Conservation (phyloP, 2,329 filamentous ascomycete genomes). For the Diaporthe citrichinensis region DNA sequence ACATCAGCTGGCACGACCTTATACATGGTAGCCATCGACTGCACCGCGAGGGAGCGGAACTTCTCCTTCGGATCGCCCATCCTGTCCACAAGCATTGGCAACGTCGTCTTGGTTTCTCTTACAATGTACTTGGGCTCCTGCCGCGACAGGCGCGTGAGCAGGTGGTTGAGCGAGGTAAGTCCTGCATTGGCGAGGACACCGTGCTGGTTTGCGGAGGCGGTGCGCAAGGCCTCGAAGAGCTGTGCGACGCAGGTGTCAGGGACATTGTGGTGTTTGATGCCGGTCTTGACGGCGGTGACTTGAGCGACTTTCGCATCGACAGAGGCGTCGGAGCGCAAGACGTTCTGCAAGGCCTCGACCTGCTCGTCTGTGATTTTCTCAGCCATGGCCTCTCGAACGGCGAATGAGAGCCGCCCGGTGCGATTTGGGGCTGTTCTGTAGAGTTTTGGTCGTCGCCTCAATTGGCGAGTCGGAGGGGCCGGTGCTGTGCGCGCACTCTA, state of each 20-base stretch:
- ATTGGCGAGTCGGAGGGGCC: conserved; percentile 2
- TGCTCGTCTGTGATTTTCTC: conserved; percentile 72
- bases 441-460: not conserved
- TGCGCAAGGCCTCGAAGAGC: conserved; percentile 86
- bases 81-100: conserved; percentile 84
- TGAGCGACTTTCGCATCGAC: conserved; percentile 79
- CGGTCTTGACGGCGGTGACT: conserved; percentile 83
- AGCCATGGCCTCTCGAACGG: conserved; percentile 56
- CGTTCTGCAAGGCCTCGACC: conserved; percentile 66
- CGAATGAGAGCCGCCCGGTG: not conserved
- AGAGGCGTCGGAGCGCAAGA: conserved; percentile 73
- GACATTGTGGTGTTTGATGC: conserved; percentile 93
- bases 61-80: conserved; percentile 92
- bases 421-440: not conserved
- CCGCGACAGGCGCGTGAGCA: conserved; percentile 86
- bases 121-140: conserved; percentile 83
- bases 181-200: conserved; percentile 84
- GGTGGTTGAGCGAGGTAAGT: conserved; percentile 89
- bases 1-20: conserved; percentile 78
- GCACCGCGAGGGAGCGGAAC: conserved; percentile 79
- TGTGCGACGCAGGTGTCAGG: conserved; percentile 79
- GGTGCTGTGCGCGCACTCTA: conserved; percentile 15
- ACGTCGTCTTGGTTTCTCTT: conserved; percentile 78
- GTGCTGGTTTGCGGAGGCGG: conserved; percentile 82
- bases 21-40: conserved; percentile 85